Evolutionary conservation across 148 eudicot species (phyloP), one percentile per base, ranked within the genome.

Genomic region (Oxyria digyna): DNA sequence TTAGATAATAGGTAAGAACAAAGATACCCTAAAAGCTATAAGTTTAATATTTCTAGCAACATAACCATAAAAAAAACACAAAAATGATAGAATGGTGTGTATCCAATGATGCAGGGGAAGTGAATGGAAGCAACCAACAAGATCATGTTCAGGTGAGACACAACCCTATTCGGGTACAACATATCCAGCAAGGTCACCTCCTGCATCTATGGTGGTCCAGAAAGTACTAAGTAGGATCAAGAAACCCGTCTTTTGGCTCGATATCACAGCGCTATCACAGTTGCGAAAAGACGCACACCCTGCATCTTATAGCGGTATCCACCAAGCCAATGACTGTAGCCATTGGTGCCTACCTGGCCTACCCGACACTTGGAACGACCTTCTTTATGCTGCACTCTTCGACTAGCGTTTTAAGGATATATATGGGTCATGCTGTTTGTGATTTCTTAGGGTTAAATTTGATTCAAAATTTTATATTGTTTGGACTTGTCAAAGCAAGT

Each of bases 311-410:
- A 45, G 63, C 9, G 77, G 71, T n/a, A 69, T 84, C 1, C 77
- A 72, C 42, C 55, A 67, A 7, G 55, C 74, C 41, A 78, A 74
- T 6, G 90, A 86, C 73, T 86, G 90, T n/a, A 83, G 82, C 57
- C 90, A 86, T 66, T 86, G 90, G 90, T 86, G 90, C 10, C 85
- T 86, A 3, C 79, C 85, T 37, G 90, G 90, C 40, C 82, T 86
- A 8, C 87, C 90, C 2, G 87, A 86, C 80, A 62, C 84, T 67
- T 86, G 90, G 90, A 86, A 86, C 68, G 82, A 79, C 42, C 79
- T 86, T 21, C 75, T 86, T 4, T 81, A 81, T 66, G 78, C 77
- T 35, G 72, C 72, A 31, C 79, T 80, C 50, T 52, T 69, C 14
- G 37, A 38, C 29, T 59, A 59, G 20, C 18, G 20, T 13, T 24